Base-by-base conservation (phyloP, 805 yeast species). In the Schwanniomyces polymorphus region DNA sequence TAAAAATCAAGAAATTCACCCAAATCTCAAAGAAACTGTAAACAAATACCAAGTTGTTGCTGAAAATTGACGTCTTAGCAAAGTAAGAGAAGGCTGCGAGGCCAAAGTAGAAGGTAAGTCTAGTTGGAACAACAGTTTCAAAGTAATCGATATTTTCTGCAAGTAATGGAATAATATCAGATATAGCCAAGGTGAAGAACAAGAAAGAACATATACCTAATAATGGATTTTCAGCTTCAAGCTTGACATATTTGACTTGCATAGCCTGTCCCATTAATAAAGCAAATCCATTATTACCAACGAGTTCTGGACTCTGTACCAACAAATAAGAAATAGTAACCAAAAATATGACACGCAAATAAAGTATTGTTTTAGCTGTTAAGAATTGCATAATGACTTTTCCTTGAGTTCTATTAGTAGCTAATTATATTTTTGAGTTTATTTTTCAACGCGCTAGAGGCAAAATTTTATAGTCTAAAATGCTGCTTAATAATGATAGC, bases 1-100 rank as follows among this genome's bases (percentile, higher is more conserved):
- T 79, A 62, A 75, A 85, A 28, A 84, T 74, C 52, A 86, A 66
- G 48, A 84, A 81, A 56, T 84, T 81, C 57, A 82, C 70, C 90
- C 91, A 86, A 27, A 85, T 75, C 61, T 86, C 94, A 51, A 79
- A 57, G 51, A 86, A 84, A 27, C 81, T 63, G 58, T 77, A 84
- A 5, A 77, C 67, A 52, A 86, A 84, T 3, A 84, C 79, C 40
- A 81, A 67, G 57, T 81, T 83, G 64, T 85, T 85, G 58, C 85
- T 81, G n/a, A 85, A 48, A 21, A 67, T 61, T 17, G 75, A 71
- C 38, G 68, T 61, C n/a, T 66, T 65, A 46, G 75, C 74, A 37
- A 76, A 44, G 56, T 81, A 82, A 23, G 83, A 64, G 52, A 73
- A 74, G 4, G 73, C 73, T 7, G 80, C 82, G 31, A 84, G 53